Conservation (phyloP, 2,329 filamentous ascomycete species). For the Aspergillus quadricinctus region DNA sequence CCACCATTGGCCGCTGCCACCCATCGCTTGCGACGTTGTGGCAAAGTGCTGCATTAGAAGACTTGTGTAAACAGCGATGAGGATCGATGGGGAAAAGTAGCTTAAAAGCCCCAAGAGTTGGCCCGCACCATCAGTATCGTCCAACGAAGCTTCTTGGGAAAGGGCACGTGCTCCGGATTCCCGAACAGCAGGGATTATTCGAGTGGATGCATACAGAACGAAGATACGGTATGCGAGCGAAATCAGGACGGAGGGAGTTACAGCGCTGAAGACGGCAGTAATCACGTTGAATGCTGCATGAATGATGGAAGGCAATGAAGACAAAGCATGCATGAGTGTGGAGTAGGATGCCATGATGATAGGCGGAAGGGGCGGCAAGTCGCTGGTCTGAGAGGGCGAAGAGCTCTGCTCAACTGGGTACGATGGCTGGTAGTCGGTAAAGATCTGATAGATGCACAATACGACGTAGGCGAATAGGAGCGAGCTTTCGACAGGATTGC, state of each 20-base stretch:
- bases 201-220: conserved; percentile 90
- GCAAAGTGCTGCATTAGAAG: conserved; percentile 93
- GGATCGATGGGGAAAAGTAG: conserved; percentile 90
- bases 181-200: conserved; percentile 90
- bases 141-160: conserved; percentile 77
- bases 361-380: conserved; percentile 91
- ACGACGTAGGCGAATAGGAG: conserved; percentile 95
- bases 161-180: conserved; percentile 79
- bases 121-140: conserved; percentile 78
- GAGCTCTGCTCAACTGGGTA: conserved; percentile 54
- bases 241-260: conserved; percentile 93
- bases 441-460: conserved; percentile 98
- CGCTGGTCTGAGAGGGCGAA: conserved; percentile 55
- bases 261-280: conserved; percentile 87
- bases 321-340: conserved; percentile 78
- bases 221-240: conserved; percentile 90
- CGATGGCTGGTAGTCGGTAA: conserved; percentile 92
- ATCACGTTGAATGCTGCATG: conserved; percentile 82
- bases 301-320: conserved; percentile 75
- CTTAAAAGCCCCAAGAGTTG: conserved; percentile 77
- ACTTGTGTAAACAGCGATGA: conserved; percentile 95
- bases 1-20: conserved; percentile 70
- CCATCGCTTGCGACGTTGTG: conserved; percentile 57
- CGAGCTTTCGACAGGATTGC: conserved; percentile 92
- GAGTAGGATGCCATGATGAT: conserved; percentile 99